Conservation (phyloP, 2,329 filamentous ascomycete genomes). For the Coniochaeta prunicola region DNA sequence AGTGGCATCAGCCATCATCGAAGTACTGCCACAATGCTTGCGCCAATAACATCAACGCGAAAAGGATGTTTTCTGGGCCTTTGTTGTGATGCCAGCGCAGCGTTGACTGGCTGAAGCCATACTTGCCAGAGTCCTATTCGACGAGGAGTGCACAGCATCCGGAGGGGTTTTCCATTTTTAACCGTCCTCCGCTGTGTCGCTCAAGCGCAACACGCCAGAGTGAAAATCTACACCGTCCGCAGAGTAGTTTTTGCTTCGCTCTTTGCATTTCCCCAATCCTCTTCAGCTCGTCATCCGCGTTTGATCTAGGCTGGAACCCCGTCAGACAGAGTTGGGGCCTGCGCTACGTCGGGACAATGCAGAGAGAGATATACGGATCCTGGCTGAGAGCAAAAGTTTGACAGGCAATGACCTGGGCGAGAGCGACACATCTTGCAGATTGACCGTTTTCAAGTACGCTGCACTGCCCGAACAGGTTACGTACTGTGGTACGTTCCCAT, state of each 20-base stretch:
- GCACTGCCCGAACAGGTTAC: background rate
- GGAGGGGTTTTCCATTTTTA: background rate
- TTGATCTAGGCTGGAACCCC: background rate
- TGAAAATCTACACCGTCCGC: background rate
- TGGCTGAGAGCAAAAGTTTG: background rate
- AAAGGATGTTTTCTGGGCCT: conserved; percentile 2
- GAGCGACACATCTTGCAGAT: background rate
- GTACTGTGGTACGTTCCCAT: too few species aligned
- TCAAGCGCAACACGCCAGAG: background rate
- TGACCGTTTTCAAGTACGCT: background rate
- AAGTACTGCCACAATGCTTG: background rate
- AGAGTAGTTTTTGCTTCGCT: background rate
- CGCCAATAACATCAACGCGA: background rate
- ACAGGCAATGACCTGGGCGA: background rate
- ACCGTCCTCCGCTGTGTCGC: background rate
- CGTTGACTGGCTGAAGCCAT: conserved; percentile 6
- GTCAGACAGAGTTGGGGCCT: background rate
- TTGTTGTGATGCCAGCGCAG: conserved; percentile 10
- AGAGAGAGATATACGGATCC: too few species aligned
- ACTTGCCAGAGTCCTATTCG: conserved; percentile 11
- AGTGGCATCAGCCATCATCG: background rate
- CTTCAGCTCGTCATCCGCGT: background rate
- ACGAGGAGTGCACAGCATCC: conserved; percentile 2
- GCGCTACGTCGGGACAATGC: background rate
- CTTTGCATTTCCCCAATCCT: too few species aligned